Evolutionary conservation across 805 yeast species (phyloP).

Genomic region (Teunomyces barrocoloradensis): DNA sequence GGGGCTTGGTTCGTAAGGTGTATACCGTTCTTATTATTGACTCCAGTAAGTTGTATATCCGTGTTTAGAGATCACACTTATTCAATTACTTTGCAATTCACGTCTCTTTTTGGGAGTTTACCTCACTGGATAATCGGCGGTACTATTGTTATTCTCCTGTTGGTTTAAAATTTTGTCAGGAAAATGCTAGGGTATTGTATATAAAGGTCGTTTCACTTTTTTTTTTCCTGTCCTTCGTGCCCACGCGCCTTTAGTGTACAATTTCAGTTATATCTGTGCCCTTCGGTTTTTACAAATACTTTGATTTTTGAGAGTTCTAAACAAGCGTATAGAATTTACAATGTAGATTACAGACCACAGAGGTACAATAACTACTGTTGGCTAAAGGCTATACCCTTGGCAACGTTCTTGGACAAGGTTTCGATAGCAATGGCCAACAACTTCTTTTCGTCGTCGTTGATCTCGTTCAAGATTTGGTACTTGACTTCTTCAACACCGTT

Average conservation of each 20-base stretch:
- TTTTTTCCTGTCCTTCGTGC: background rate
- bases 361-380: conserved; percentile 13
- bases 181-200: conserved; percentile 1
- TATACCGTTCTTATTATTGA: background rate
- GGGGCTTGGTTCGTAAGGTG: background rate
- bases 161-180: background rate
- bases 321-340: no score
- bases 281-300: no score
- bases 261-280: background rate
- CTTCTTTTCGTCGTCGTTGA: conserved; percentile 53
- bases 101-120: background rate
- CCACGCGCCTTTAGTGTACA: background rate
- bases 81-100: conserved; percentile 1
- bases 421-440: conserved; percentile 52
- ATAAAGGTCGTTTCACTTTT: background rate
- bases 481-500: conserved; percentile 59
- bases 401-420: conserved; percentile 54
- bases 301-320: no score
- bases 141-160: conserved; percentile 2
- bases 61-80: background rate
- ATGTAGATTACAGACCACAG: background rate
- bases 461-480: conserved; percentile 47
- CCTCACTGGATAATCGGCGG: conserved; percentile 1
- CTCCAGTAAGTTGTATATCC: background rate
- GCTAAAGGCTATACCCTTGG: conserved; percentile 55